Evolutionary conservation across 176 grass and related monocot genomes (phyloP).

Genomic region (Zea luxurians): DNA sequence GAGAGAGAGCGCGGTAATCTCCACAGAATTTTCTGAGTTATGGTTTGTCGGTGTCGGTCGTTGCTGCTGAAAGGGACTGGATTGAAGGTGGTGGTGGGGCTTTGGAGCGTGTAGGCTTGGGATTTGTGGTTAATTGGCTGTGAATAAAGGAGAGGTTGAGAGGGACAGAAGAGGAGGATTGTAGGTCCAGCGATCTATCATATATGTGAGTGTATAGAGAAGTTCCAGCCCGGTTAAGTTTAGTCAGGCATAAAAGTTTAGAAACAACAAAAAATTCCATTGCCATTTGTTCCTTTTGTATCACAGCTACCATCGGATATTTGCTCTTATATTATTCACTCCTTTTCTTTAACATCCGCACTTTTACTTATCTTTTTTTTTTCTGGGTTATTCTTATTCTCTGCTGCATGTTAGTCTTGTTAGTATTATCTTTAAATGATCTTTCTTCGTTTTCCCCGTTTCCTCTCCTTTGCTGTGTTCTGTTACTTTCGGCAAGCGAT

Average conservation of each 20-base stretch:
- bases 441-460: background rate
- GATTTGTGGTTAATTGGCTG: constrained; percentile 69
- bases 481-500: background rate
- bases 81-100: constrained; percentile 30
- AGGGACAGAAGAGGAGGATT: constrained; percentile 46
- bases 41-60: constrained; percentile 14
- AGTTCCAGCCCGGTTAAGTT: constrained; percentile 56
- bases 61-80: constrained; percentile 47
- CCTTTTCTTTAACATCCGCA: background rate
- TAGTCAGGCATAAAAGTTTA: constrained; percentile 62
- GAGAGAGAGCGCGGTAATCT: constrained; percentile 23
- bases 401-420: background rate
- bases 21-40: constrained; percentile 31
- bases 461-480: background rate
- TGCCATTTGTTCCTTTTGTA: constrained; percentile 56
- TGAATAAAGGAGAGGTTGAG: constrained; percentile 82
- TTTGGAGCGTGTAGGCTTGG: constrained; percentile 31
- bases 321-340: constrained; percentile 44
- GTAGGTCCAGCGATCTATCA: constrained; percentile 70
- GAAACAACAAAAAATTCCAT: constrained; percentile 41
- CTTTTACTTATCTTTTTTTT: background rate
- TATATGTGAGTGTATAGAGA: constrained; percentile 74
- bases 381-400: constrained; percentile 1
- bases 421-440: background rate
- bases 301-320: constrained; percentile 50